Conservation (phyloP, 2,329 filamentous ascomycete species). For the Penicillium sp. region DNA sequence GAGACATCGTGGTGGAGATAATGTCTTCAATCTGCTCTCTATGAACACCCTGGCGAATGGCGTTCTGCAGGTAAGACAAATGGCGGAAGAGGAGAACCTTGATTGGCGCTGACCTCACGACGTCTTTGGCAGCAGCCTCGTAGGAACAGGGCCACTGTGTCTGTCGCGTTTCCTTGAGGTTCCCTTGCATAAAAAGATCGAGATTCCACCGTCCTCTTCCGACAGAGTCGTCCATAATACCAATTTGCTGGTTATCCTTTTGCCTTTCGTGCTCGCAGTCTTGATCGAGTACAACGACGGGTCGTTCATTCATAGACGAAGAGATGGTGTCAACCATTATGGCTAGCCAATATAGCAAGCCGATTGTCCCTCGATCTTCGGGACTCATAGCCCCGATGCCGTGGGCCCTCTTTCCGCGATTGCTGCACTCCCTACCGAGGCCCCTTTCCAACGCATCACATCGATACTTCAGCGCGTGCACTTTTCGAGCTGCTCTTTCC, state of each 20-base stretch:
- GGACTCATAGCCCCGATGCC: not conserved
- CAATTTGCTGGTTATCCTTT: not conserved
- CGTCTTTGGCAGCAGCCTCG: not conserved
- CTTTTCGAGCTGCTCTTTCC: not conserved
- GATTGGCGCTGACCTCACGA: not conserved
- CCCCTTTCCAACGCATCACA: not conserved
- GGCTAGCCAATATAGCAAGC: not conserved
- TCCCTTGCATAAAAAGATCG: not conserved
- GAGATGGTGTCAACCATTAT: not conserved
- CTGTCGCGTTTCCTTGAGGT: not conserved
- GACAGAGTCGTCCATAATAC: not conserved
- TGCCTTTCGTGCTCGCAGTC: not conserved
- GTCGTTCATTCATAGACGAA: not conserved
- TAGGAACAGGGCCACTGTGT: not conserved
- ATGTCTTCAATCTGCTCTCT: not conserved
- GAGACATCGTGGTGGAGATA: not conserved
- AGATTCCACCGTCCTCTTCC: not conserved
- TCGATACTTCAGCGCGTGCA: not conserved
- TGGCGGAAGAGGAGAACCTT: not conserved
- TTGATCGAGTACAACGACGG: not conserved
- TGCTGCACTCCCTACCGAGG: not conserved
- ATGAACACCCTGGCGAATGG: not conserved
- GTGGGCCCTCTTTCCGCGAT: not conserved
- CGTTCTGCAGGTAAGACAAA: not conserved
- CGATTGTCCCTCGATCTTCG: not conserved